Percentiles rank a stretch among this genome's conserved stretches.
phyloP scores from a whole-genome alignment of 768 basidiomycete species.

The Lentinula detonsa region DNA sequence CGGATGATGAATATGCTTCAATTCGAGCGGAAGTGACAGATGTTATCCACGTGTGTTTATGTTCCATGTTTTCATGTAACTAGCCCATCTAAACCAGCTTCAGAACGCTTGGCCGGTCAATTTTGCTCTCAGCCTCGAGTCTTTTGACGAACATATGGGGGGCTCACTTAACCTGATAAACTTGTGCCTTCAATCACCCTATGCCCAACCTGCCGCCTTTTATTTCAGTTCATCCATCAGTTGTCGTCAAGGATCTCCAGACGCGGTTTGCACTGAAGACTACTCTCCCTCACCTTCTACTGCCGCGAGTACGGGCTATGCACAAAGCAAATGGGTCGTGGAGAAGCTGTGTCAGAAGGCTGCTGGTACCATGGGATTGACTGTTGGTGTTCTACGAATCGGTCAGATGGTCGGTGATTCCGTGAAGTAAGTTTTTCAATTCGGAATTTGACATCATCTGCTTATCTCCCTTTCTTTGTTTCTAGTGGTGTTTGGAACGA shows the following conservation, averaged over 20 bases:
- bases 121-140: constrained; percentile 38
- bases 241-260: constrained; percentile 24
- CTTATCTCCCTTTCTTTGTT: too few relatives aligned
- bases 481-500: constrained; percentile 46
- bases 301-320: constrained; percentile 29
- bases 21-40: constrained; percentile 30
- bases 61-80: not conserved
- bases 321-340: constrained; percentile 44
- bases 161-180: constrained; percentile 46
- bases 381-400: constrained; percentile 37
- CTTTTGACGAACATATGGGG: constrained; percentile 34
- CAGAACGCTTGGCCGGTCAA: constrained; percentile 57
- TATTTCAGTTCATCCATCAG: constrained; percentile 49
- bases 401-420: constrained; percentile 54
- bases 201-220: constrained; percentile 28
- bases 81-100: not conserved
- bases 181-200: constrained; percentile 34
- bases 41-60: constrained; percentile 35
- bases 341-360: constrained; percentile 47
- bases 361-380: constrained; percentile 17
- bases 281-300: constrained; percentile 26
- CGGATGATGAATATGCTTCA: constrained; percentile 25
- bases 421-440: constrained; percentile 15
- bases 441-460: not conserved
- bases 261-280: constrained; percentile 23